Percentiles rank a stretch among this genome's conserved stretches.
Evolutionary conservation across 805 yeast species (phyloP).

Genomic region (Osmozyma mogii): DNA sequence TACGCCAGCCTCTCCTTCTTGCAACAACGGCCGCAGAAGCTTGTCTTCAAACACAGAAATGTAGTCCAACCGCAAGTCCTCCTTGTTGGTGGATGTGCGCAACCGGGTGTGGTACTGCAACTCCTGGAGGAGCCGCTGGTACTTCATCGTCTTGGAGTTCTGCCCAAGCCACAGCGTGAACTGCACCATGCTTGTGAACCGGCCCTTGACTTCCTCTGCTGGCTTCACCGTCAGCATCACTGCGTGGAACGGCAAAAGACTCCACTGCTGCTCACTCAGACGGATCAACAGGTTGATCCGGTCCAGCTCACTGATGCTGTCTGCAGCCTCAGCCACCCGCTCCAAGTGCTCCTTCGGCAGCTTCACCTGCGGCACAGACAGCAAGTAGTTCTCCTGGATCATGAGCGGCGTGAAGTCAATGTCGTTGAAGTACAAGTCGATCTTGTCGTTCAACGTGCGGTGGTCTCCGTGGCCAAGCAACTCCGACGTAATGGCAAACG

Average conservation of each 20-base stretch:
- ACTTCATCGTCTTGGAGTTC: constrained; percentile 76
- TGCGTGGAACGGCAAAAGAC: constrained; percentile 85
- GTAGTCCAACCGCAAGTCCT: constrained; percentile 69
- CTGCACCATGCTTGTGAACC: constrained; percentile 56
- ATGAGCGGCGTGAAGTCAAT: constrained; percentile 90
- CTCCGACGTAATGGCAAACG: constrained; percentile 79
- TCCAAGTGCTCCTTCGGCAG: constrained; percentile 47
- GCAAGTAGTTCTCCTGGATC: constrained; percentile 89
- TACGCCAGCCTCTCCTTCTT: constrained; percentile 55
- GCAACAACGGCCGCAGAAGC: constrained; percentile 51
- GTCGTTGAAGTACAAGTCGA: constrained; percentile 87
- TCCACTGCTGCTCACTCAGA: constrained; percentile 91
- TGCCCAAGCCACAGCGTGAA: constrained; percentile 89
- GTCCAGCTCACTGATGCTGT: constrained; percentile 80
- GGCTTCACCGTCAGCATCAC: constrained; percentile 81
- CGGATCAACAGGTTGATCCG: constrained; percentile 74
- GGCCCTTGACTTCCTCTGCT: constrained; percentile 65
- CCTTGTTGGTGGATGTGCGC: constrained; percentile 66
- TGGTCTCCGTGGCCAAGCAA: constrained; percentile 43
- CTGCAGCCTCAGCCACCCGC: constrained; percentile 71
- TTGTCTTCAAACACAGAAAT: constrained; percentile 54
- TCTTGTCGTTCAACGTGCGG: constrained; percentile 68
- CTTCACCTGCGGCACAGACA: constrained; percentile 48
- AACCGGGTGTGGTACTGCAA: constrained; percentile 81
- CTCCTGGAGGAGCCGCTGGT: constrained; percentile 72